Conservation (phyloP, 2,329 filamentous ascomycete species). For the Orbilia quercus region DNA sequence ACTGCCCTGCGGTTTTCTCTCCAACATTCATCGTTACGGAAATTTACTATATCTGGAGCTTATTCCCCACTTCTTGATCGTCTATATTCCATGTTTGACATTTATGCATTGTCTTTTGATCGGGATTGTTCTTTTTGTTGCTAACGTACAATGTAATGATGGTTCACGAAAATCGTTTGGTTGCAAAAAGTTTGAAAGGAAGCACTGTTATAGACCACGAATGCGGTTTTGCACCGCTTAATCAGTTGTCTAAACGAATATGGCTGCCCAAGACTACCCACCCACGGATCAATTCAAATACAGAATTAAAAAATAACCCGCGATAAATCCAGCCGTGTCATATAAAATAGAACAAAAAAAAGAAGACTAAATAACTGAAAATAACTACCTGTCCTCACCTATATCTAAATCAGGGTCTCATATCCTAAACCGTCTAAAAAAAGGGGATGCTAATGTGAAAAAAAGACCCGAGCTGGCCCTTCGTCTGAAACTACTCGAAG, state of each 20-base stretch:
- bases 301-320: not conserved
- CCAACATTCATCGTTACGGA: slow-evolving; percentile 34
- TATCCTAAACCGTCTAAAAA: slow-evolving; percentile 8
- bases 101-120: too few species aligned
- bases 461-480: not conserved
- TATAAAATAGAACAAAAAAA: too few species aligned
- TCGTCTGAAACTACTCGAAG: slow-evolving; percentile 39
- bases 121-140: too few species aligned
- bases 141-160: too few species aligned
- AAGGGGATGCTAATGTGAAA: slow-evolving; percentile 6
- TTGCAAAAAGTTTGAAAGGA: too few species aligned
- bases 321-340: too few species aligned
- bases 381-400: slow-evolving; percentile 13
- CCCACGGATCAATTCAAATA: not conserved
- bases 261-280: too few species aligned
- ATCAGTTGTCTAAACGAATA: too few species aligned
- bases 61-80: not conserved
- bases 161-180: too few species aligned
- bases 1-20: slow-evolving; percentile 18
- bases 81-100: too few species aligned
- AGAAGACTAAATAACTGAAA: not conserved
- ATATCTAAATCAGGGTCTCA: slow-evolving; percentile 12
- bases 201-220: too few species aligned
- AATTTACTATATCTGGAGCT: not conserved
- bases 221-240: too few species aligned